Conservation (phyloP, 164 flowering plant genomes). For the Vitis vinifera region DNA sequence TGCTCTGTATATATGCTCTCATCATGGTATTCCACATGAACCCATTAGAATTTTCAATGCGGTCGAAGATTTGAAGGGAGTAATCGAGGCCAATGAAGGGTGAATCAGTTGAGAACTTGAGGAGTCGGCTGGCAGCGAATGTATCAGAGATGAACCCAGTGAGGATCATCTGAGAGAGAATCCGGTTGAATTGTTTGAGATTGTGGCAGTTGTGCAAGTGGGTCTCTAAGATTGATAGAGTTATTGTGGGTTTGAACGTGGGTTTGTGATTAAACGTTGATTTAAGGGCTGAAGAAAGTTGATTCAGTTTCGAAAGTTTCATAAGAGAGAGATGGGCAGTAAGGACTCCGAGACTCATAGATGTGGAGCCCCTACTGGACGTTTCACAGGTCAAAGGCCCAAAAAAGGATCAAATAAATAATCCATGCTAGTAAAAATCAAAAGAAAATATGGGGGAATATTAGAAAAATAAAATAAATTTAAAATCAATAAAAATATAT, state of each 20-base stretch:
- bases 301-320: slow-evolving; percentile 7
- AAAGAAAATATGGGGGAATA: too few species aligned
- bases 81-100: slow-evolving; percentile 26
- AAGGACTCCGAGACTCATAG: too few species aligned
- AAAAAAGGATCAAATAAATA: too few species aligned
- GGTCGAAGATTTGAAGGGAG: slow-evolving; percentile 28
- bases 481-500: too few species aligned
- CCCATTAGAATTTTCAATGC: slow-evolving; percentile 25
- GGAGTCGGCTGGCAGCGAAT: slow-evolving; percentile 38
- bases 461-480: too few species aligned
- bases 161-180: slow-evolving; percentile 42
- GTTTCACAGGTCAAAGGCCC: too few species aligned
- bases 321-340: background rate
- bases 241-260: slow-evolving; percentile 20
- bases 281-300: slow-evolving; percentile 6
- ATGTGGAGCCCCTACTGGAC: too few species aligned
- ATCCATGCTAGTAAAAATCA: too few species aligned
- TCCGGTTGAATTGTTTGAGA: slow-evolving; percentile 32
- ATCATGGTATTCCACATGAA: slow-evolving; percentile 44
- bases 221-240: slow-evolving; percentile 29
- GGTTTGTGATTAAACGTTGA: slow-evolving; percentile 1
- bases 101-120: slow-evolving; percentile 32
- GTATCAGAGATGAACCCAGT: slow-evolving; percentile 38
- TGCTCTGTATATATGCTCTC: slow-evolving; percentile 26
- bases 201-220: slow-evolving; percentile 25